phyloP scores from a whole-genome alignment of 805 yeast genomes.

The Phaffomyces antillensis region DNA sequence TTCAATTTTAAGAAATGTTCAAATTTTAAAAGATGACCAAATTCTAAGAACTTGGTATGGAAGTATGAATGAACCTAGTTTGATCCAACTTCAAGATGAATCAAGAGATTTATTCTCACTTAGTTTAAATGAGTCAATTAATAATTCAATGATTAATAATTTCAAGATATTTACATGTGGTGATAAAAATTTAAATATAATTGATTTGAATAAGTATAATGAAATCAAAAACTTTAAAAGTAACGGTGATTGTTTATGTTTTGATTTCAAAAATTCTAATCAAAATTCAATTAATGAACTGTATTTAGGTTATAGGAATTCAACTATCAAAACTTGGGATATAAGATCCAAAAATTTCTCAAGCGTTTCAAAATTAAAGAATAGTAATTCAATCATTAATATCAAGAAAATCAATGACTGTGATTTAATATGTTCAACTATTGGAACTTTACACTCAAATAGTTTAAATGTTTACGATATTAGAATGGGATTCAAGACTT shows the following conservation, averaged over 20 bases:
- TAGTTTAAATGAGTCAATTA: constrained; percentile 4
- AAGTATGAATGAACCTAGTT: constrained; percentile 17
- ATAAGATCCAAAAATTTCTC: constrained; percentile 5
- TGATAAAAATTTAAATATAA: not conserved
- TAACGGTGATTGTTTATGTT: constrained; percentile 14
- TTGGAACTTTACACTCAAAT: constrained; percentile 5
- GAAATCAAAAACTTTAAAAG: not conserved
- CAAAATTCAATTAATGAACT: not conserved
- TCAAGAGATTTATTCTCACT: constrained; percentile 1
- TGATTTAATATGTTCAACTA: constrained; percentile 5
- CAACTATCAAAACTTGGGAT: constrained; percentile 14
- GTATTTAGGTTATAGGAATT: constrained; percentile 16
- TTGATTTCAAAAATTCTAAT: constrained; percentile 6
- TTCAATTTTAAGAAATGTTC: constrained; percentile 1
- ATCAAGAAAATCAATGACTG: constrained; percentile 1
- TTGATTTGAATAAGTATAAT: not conserved
- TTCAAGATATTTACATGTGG: not conserved
- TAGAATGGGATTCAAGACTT: constrained; percentile 7
- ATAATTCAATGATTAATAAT: not conserved
- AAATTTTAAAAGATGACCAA: not conserved
- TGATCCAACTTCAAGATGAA: constrained; percentile 1
- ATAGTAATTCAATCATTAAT: constrained; percentile 8
- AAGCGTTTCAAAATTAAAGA: not conserved
- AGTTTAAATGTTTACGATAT: constrained; percentile 7
- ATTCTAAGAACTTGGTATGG: constrained; percentile 18